Evolutionary conservation across 2,329 filamentous ascomycete species (phyloP), one percentile per base, ranked within the genome.

Genomic region (Ophiosphaerella narmari): DNA sequence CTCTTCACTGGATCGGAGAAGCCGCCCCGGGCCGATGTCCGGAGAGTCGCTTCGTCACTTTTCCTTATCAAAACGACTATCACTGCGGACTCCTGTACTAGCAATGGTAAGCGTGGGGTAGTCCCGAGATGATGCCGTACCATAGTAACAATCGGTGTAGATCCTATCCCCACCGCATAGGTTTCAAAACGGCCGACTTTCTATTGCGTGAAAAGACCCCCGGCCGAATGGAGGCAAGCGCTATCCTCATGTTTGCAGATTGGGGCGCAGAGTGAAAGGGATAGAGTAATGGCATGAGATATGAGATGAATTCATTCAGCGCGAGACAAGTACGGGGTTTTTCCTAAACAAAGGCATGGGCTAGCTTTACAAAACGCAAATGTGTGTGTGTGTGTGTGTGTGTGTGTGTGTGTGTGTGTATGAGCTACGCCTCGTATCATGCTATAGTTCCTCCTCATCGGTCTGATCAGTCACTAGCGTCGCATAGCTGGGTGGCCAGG

Each of bases 121-220:
- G 14, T 26, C 43, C 43, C 38, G 48, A 50, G 37, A 50, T 50
- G 42, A 42, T 18, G 35, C 48, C 43, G 48, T 16, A 23, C 12
- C 14, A 29, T 29, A 23, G 14, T 14, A 14, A 14, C 31, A 18
- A 43, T 23, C 18, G 26, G 38, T 34, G n/a, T 18, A 42, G 39
- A 34, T 34, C 36, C 9, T 13, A 9, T 13, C 23, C 24, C 18
- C 13, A 8, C 26, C 11, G 26, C 7, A 11, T 29, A 29, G 11
- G 26, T 29, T 29, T 29, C 26, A 29, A 29, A 29, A 29, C 4
- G 11, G 26, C 7, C 7, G 26, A 29, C 26, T 29, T 29, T 29
- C 7, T 4, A 1, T 29, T 29, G 26, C 5, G 11, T 29, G 26
- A 29, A 29, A 29, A 29, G 16, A 18, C 3, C 4, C 4, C 18